phyloP scores from a whole-genome alignment of 305 asterid genomes.

The Fraxinus floribunda region DNA sequence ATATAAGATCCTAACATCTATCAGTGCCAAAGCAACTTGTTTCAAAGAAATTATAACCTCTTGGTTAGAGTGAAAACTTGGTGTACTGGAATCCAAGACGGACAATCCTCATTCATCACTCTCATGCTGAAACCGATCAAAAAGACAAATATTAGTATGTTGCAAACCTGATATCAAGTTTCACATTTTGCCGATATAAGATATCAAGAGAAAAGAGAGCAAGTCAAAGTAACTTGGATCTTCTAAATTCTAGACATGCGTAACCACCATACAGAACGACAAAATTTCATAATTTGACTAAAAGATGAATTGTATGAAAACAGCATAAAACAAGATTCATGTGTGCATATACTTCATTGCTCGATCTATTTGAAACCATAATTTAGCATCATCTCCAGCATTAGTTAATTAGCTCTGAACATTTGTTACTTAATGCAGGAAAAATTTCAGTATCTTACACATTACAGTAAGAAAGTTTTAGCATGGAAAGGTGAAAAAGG shows the following conservation, averaged over 20 bases:
- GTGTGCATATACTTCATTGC: background rate
- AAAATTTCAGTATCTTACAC: background rate
- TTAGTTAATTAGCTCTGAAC: background rate
- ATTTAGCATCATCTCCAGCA: conserved; percentile 13
- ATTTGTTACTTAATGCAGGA: background rate
- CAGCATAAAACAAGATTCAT: background rate
- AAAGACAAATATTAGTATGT: background rate
- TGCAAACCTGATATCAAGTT: background rate
- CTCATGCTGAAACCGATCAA: conserved; percentile 44
- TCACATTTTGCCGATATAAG: conserved; percentile 5
- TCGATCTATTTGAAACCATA: background rate
- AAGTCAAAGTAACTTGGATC: background rate
- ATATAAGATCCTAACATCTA: background rate
- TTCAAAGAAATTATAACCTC: conserved; percentile 48
- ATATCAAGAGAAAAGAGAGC: background rate
- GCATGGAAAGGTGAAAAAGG: background rate
- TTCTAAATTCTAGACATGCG: conserved; percentile 12
- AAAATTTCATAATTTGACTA: background rate
- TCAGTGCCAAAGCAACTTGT: background rate
- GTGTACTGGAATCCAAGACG: conserved; percentile 46
- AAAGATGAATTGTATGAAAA: background rate
- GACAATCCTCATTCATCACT: conserved; percentile 41
- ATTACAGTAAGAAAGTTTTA: background rate
- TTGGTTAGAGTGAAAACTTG: conserved; percentile 54
- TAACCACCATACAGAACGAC: background rate